Conservation (phyloP, 371 early-diverging fungal species). For the Mucor sp. region DNA sequence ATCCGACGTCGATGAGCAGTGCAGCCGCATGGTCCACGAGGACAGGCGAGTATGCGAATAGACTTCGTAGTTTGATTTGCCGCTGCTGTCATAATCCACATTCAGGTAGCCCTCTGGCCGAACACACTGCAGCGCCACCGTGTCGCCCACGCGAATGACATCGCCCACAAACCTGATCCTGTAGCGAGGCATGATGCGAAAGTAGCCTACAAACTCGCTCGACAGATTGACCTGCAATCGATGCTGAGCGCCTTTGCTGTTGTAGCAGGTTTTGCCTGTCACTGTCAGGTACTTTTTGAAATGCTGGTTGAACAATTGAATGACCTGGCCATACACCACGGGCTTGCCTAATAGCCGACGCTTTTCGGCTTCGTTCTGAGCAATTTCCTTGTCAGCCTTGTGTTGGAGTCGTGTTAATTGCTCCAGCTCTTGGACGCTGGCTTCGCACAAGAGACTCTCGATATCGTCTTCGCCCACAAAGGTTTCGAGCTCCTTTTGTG, state of each 20-base stretch:
- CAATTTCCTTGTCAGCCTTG: slow-evolving; percentile 34
- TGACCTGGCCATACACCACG: slow-evolving; percentile 55
- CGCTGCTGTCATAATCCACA: slow-evolving; percentile 19
- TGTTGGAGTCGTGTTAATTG: slow-evolving; percentile 27
- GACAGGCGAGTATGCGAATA: slow-evolving; percentile 37
- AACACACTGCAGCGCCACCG: slow-evolving; percentile 55
- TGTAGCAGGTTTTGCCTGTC: slow-evolving; percentile 42
- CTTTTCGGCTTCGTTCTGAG: slow-evolving; percentile 42
- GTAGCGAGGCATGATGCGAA: slow-evolving; percentile 58
- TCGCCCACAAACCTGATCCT: slow-evolving; percentile 61
- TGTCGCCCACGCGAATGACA: slow-evolving; percentile 53
- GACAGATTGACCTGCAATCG: slow-evolving; percentile 49
- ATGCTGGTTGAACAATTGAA: slow-evolving; percentile 53
- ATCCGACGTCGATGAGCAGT: slow-evolving; percentile 23
- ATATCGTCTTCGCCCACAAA: slow-evolving; percentile 30
- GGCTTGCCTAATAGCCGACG: slow-evolving; percentile 46
- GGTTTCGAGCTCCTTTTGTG: slow-evolving; percentile 28
- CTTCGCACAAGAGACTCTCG: slow-evolving; percentile 25
- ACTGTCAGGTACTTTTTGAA: slow-evolving; percentile 51
- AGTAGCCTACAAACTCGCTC: slow-evolving; percentile 41
- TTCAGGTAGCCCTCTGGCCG: slow-evolving; percentile 55
- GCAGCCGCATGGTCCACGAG: slow-evolving; percentile 41
- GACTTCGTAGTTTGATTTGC: slow-evolving; percentile 31
- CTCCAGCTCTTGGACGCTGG: slow-evolving; percentile 27
- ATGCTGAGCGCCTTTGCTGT: neutral